Evolutionary conservation across 1,284 basidiomycete genomes (phyloP), one percentile per base, ranked within the genome.

Genomic region (Apiotrichum gracile): DNA sequence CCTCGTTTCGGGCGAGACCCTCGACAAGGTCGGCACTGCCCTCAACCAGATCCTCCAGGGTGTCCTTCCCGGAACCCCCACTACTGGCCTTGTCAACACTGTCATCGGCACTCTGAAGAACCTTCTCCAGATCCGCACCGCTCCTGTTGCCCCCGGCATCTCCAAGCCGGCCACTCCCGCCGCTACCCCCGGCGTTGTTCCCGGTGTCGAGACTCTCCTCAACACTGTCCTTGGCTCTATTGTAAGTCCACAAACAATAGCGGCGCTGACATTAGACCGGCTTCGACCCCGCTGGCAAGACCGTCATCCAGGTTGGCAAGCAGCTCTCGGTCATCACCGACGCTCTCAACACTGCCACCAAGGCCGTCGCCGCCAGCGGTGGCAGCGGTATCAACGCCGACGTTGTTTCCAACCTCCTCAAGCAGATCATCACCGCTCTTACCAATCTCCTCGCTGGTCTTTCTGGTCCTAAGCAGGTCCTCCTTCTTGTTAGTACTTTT

Each of bases 41-140:
- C 44, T 52, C 24, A 39, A 33, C n/a, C n/a, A 39, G 33, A 38
- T 35, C 19, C 49, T 50, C 25, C 31, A 43, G 49, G n/a, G 21
- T 13, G 22, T 52, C 17, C 9, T 16, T n/a, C n/a, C 37, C 17
- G n/a, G 19, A 9, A 7, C 3, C 1, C 12, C 24, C 10, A 33
- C 44, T 24, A n/a, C 17, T 13, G n/a, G 16, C 29, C 25, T 52
- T 16, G 44, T 52, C 16, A 47, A 41, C 22, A 31, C 21, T 1
- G 22, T 52, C 31, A 39, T 52, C 24, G 13, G 27, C 17, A 46
- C 49, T n/a, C 49, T 51, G 22, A 19, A 46, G 13, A 22, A 7
- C 9, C 10, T 40, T 14, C 25, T 27, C 42, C 41, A 51, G 19
- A 26, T 51, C 34, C 19, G 21, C 19, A 22, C 22, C 39, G 8